phyloP scores from a whole-genome alignment of 2,329 filamentous ascomycete species.

The Claviceps maximensis region DNA sequence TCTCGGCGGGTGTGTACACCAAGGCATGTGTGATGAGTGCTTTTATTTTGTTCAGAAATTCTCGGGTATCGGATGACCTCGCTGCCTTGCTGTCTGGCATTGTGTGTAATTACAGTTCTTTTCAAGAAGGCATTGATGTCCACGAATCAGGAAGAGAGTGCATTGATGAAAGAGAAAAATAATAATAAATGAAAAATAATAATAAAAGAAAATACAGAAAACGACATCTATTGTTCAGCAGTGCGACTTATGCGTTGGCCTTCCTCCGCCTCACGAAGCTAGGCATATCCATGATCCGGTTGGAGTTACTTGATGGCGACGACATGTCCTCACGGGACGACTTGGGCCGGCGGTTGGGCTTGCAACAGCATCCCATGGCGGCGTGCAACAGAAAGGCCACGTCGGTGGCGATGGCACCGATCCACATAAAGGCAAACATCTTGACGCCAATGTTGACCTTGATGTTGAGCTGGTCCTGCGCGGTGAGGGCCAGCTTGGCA shows the following conservation, averaged over 20 bases:
- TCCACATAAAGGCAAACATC: conserved; percentile 88
- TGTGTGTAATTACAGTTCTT: no score
- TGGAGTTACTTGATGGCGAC: conserved; percentile 7
- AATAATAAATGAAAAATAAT: background rate
- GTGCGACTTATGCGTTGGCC: conserved; percentile 1
- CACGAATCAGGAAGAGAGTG: no score
- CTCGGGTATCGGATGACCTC: no score
- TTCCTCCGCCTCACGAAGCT: conserved; percentile 18
- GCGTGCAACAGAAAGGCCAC: conserved; percentile 62
- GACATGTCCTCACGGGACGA: conserved; percentile 1
- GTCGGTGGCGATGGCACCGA: conserved; percentile 52
- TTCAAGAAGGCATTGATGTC: no score
- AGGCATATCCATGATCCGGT: conserved; percentile 11
- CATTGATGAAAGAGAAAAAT: no score
- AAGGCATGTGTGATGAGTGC: no score
- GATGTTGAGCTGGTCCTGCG: conserved; percentile 65
- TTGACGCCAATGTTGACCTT: conserved; percentile 51
- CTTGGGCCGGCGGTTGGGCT: conserved; percentile 12
- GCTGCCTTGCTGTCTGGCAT: no score
- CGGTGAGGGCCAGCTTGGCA: conserved; percentile 63
- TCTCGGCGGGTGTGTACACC: no score
- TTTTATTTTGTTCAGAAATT: no score
- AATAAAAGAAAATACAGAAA: background rate
- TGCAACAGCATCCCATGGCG: conserved; percentile 65
- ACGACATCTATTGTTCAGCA: no score